These are phyloP conservation scores for Fraxinus velutina DNA, from an alignment of 305 asterid species.

Conservation along the genomic window DNA sequence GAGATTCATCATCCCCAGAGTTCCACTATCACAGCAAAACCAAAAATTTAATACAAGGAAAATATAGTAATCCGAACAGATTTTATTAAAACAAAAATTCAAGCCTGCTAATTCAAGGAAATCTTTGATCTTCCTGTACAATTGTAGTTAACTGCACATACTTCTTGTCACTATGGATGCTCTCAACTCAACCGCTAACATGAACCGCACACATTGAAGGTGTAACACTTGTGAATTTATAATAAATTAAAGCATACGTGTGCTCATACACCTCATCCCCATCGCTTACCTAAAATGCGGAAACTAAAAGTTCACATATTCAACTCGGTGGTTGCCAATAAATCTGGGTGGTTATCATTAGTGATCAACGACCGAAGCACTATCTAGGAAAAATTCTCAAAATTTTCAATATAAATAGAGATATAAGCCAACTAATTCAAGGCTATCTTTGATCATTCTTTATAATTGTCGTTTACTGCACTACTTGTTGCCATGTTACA, in stretches of 20 bases:
- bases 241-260: not conserved
- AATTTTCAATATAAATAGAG: not conserved
- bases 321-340: not conserved
- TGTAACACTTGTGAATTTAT: not conserved
- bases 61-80: not conserved
- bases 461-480: not conserved
- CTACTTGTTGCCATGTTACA: not conserved
- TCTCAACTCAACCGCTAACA: not conserved
- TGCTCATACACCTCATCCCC: not conserved
- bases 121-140: not conserved
- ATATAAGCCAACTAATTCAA: not conserved
- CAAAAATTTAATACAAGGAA: conserved; percentile 2
- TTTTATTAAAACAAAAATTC: not conserved
- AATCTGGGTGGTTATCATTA: not conserved
- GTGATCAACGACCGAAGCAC: not conserved
- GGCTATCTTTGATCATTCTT: not conserved
- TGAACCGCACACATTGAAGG: not conserved
- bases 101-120: not conserved
- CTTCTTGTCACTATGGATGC: not conserved
- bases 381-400: not conserved
- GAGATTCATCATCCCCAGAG: conserved; percentile 27
- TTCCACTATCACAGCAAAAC: conserved; percentile 33
- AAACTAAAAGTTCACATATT: not conserved
- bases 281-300: not conserved
- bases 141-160: not conserved